Conservation (phyloP, 2,329 filamentous ascomycete species). For the Fusarium pilosicola region DNA sequence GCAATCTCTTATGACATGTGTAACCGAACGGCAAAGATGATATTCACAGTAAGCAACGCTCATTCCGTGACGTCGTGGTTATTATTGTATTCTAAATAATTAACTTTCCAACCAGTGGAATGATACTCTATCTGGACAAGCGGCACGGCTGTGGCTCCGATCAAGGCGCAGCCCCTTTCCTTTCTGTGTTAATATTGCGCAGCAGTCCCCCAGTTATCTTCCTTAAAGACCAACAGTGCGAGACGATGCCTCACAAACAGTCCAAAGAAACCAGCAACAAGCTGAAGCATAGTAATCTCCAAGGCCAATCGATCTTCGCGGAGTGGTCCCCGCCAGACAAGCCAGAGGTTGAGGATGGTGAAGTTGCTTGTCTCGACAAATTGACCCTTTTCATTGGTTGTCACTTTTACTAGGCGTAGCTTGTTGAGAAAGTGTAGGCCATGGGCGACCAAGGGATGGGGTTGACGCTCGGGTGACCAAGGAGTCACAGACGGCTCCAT, state of each 20-base stretch:
- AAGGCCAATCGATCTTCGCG: constrained; percentile 84
- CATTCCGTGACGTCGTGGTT: not conserved
- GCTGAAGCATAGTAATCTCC: constrained; percentile 84
- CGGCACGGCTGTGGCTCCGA: not conserved
- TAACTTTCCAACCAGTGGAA: constrained; percentile 3
- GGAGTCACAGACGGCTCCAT: constrained; percentile 87
- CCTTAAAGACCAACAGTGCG: constrained; percentile 87
- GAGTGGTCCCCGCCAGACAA: constrained; percentile 93
- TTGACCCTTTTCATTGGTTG: constrained; percentile 71
- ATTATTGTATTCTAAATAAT: constrained; percentile 25
- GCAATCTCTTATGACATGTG: not conserved
- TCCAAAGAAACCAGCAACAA: constrained; percentile 78
- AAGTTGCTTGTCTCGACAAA: constrained; percentile 88
- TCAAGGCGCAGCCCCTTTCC: not conserved
- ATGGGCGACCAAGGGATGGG: constrained; percentile 69
- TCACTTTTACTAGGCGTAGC: constrained; percentile 75
- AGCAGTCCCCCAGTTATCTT: constrained; percentile 77
- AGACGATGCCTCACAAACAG: constrained; percentile 87
- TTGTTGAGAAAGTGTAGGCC: constrained; percentile 74
- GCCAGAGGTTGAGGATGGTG: constrained; percentile 94
- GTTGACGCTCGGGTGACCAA: constrained; percentile 75
- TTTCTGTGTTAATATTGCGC: constrained; percentile 32
- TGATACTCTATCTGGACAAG: not conserved
- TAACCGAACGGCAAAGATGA: not conserved
- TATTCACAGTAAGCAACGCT: not conserved